Conservation (phyloP, 1,284 basidiomycete genomes). For the Sanghuangporus sanghuang region DNA sequence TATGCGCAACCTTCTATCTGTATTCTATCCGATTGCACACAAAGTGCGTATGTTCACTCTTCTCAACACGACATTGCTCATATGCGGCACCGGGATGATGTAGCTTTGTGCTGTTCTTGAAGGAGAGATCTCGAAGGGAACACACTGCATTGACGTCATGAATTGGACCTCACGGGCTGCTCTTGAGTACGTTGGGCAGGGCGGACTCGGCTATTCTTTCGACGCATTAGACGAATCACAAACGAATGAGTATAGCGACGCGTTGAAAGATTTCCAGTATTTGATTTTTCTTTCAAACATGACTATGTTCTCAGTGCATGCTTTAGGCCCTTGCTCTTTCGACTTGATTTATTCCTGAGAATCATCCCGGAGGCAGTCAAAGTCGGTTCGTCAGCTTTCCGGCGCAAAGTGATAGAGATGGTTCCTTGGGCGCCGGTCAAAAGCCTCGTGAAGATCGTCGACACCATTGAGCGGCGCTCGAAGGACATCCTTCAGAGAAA, state of each 20-base stretch:
- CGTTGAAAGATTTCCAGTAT: slow-evolving; percentile 6
- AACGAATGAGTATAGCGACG: slow-evolving; percentile 8
- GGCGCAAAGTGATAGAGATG: slow-evolving; percentile 2
- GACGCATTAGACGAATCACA: slow-evolving; percentile 23
- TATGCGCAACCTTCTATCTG: slow-evolving; percentile 25
- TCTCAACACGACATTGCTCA: neutral
- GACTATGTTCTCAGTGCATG: too few species aligned
- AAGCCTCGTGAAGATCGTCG: neutral
- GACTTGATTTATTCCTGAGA: neutral
- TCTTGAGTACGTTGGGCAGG: slow-evolving; percentile 34
- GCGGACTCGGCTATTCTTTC: slow-evolving; percentile 33
- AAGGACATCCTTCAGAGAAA: slow-evolving; percentile 19
- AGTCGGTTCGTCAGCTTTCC: slow-evolving; percentile 8
- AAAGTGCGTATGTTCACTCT: slow-evolving; percentile 15
- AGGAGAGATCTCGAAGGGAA: slow-evolving; percentile 14
- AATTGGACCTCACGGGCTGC: slow-evolving; percentile 30
- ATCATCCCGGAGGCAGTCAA: slow-evolving; percentile 8
- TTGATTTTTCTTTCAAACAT: neutral
- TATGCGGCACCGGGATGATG: neutral
- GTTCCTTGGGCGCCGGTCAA: neutral
- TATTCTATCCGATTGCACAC: slow-evolving; percentile 25
- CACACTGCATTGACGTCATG: slow-evolving; percentile 27
- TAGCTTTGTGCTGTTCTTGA: slow-evolving; percentile 23
- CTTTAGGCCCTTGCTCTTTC: neutral
- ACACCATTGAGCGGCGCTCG: slow-evolving; percentile 15